A percentile compares a stretch with the other conserved stretches of the same genome.
Evolutionary conservation across 176 grass and related monocot genomes (phyloP).

Genomic region (Olyra latifolia): DNA sequence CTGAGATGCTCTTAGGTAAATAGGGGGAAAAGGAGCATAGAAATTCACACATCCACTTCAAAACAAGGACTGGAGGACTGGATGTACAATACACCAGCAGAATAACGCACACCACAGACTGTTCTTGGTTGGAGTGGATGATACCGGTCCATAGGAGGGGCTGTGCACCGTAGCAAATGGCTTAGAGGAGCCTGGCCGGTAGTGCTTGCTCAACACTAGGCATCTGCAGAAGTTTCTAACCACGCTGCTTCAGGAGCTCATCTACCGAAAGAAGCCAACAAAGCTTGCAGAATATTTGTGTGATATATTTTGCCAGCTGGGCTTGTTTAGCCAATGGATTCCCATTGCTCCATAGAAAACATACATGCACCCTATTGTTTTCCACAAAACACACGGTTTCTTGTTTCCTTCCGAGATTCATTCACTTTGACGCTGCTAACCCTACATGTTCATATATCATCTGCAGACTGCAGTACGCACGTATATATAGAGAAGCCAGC

Average conservation of each 20-base stretch:
- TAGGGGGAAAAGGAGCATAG: neutral
- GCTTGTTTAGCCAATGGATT: neutral
- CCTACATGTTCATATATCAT: constrained; percentile 30
- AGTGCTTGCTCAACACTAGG: neutral
- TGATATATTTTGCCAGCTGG: neutral
- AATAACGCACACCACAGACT: constrained; percentile 42
- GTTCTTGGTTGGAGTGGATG: constrained; percentile 28
- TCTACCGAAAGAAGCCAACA: neutral
- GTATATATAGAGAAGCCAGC: constrained; percentile 42
- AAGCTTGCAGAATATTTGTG: constrained; percentile 2
- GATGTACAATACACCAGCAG: constrained; percentile 18
- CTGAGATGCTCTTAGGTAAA: too few species aligned
- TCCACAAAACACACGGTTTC: constrained; percentile 38
- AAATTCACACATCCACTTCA: constrained; percentile 8
- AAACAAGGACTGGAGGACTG: constrained; percentile 9
- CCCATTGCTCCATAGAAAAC: constrained; percentile 19
- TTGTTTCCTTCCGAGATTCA: constrained; percentile 39
- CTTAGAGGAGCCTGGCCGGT: neutral
- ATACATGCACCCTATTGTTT: constrained; percentile 26
- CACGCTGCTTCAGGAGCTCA: neutral
- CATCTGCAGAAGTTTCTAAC: neutral
- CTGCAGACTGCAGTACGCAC: constrained; percentile 33
- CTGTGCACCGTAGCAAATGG: constrained; percentile 15
- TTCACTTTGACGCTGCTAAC: constrained; percentile 18
- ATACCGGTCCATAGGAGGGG: constrained; percentile 10